A percentile compares a stretch with the other conserved stretches of the same genome.
phyloP scores from a whole-genome alignment of 164 flowering plant species.

The Hamamelis virginiana region DNA sequence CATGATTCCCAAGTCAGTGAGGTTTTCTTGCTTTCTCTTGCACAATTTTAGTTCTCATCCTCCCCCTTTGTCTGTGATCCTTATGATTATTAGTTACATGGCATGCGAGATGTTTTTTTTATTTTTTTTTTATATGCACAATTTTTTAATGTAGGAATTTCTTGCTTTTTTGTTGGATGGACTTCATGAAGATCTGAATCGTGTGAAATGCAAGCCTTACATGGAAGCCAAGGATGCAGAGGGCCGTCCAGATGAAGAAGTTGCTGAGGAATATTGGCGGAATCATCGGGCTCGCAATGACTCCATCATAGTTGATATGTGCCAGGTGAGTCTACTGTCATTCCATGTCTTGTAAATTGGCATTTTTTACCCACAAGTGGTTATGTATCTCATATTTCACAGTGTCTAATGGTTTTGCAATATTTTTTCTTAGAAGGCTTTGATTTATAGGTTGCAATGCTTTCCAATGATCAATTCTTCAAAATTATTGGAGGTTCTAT shows the following conservation, averaged over 20 bases:
- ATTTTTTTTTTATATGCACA: conserved; percentile 7
- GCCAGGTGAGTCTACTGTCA: conserved; percentile 57
- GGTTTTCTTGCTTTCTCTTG: background rate
- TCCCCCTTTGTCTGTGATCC: background rate
- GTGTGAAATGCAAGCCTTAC: conserved; percentile 86
- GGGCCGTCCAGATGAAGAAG: conserved; percentile 64
- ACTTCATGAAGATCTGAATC: conserved; percentile 93
- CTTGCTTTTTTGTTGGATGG: conserved; percentile 95
- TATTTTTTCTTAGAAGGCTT: background rate
- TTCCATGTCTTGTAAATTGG: background rate
- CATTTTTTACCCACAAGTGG: too few species aligned
- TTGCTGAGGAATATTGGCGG: conserved; percentile 88
- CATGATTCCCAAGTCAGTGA: conserved; percentile 77
- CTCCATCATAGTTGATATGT: conserved; percentile 85
- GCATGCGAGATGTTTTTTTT: conserved; percentile 3
- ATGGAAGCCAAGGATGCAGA: conserved; percentile 79
- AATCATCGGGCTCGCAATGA: conserved; percentile 88
- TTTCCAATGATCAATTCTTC: background rate
- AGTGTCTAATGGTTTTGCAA: background rate
- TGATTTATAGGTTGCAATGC: background rate
- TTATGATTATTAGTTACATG: background rate
- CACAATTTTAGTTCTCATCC: background rate
- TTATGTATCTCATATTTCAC: too few species aligned
- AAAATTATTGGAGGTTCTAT: background rate
- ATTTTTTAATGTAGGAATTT: conserved; percentile 52